Evolutionary conservation across 805 yeast species (phyloP), one percentile per base, ranked within the genome.

Genomic region (Ogataea wickerhamii): DNA sequence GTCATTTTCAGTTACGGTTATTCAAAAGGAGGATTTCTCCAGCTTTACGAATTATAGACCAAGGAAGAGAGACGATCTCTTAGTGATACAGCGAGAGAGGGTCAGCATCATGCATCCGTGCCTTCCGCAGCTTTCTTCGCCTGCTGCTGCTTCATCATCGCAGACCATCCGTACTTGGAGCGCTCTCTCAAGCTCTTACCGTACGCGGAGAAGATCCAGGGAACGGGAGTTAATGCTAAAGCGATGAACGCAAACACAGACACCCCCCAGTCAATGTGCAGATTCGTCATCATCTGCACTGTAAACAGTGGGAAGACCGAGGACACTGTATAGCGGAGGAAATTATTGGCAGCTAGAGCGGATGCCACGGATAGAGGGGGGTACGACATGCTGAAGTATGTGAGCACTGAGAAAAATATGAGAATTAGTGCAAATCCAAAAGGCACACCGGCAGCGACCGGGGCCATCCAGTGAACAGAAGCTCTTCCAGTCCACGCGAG

Each of bases 321-420:
- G 7, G 94, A 87, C 44, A 83, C 58, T 22, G 81, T 49, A 56
- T 86, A 87, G 64, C 96, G 75, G 40, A 81, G 61, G 53, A 88
- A 67, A 58, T 85, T 86, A 63, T 87, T 88, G 11, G 95, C 96
- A 24, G 95, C 95, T 44, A 87, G 61, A 3, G 94, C 91, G n/a
- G 91, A 80, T 0, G 96, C 95, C 17, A 87, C 82, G 23, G 74
- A 72, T 23, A 78, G 61, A 32, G 91, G 87, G 19, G 93, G 91
- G 59, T 78, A 85, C 4, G 83, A 60, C 70, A 78, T 70, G 24
- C 84, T 67, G 60, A 84, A 81, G 58, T 84, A 85, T 33, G 78
- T 73, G 53, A 84, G 68, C 33, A 78, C 74, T 16, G 85, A 67
- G 61, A 84, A 81, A 67, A 85, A 85, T 36, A 85, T 74, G 51